phyloP scores from a whole-genome alignment of 805 yeast genomes.

The Starmerella geochares region DNA sequence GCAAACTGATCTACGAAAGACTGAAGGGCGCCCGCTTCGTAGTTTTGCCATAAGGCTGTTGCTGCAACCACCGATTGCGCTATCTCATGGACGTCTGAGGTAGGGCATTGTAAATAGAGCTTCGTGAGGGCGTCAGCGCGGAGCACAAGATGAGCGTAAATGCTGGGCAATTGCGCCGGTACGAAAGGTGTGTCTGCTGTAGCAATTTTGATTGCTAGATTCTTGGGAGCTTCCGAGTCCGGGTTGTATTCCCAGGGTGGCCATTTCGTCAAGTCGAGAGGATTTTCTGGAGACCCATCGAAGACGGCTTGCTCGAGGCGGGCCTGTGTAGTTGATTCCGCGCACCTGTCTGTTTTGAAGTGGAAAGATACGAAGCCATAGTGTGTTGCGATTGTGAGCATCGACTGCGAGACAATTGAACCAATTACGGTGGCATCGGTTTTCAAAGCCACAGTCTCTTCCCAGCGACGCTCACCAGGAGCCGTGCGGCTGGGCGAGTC shows the following conservation, averaged over 20 bases:
- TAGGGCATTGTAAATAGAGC: conserved; percentile 38
- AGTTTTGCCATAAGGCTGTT: conserved; percentile 1
- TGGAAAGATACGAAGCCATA: conserved; percentile 23
- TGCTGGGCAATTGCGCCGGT: conserved; percentile 43
- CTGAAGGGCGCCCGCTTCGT: background rate
- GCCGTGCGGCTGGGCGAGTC: conserved; percentile 41
- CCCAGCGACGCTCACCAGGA: conserved; percentile 45
- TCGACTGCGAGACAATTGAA: conserved; percentile 40
- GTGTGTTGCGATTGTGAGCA: conserved; percentile 46
- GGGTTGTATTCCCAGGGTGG: conserved; percentile 6
- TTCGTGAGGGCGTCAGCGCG: conserved; percentile 40
- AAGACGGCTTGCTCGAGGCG: conserved; percentile 80
- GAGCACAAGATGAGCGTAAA: conserved; percentile 42
- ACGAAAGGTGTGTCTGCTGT: conserved; percentile 47
- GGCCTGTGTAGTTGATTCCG: conserved; percentile 38
- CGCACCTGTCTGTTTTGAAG: conserved; percentile 29
- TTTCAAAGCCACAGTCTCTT: conserved; percentile 59
- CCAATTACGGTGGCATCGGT: conserved; percentile 47
- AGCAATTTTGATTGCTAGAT: conserved; percentile 49
- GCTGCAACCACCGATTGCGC: conserved; percentile 21
- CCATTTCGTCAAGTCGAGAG: conserved; percentile 36
- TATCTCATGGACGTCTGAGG: conserved; percentile 24
- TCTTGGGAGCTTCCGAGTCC: conserved; percentile 32
- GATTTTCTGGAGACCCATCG: conserved; percentile 40
- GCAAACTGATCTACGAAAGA: background rate